Conservation (phyloP, 345 rosid genomes). For the Psidium friedrichsthalianum region DNA sequence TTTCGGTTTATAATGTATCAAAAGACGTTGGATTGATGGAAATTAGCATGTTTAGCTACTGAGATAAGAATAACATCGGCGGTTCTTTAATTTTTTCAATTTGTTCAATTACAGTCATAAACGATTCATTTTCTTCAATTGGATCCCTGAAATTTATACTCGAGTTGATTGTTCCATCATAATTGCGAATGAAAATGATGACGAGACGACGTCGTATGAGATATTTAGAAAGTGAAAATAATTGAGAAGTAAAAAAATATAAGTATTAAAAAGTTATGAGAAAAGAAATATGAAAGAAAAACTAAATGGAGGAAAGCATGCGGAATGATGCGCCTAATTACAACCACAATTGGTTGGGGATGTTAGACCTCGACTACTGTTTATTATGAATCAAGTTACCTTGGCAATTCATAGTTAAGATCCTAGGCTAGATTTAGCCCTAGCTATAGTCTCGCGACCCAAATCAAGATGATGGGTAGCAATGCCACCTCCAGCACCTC, state of each 20-base stretch:
- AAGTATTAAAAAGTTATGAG: neutral
- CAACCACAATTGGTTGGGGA: neutral
- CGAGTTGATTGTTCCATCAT: neutral
- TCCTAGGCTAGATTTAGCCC: neutral
- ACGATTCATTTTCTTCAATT: fast-evolving
- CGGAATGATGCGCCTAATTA: neutral
- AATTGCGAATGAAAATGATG: neutral
- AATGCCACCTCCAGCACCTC: too few relatives aligned
- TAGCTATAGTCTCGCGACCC: too few relatives aligned
- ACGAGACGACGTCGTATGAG: fast-evolving
- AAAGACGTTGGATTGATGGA: neutral
- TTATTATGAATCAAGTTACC: neutral
- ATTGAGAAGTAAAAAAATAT: neutral
- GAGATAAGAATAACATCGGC: fast-evolving
- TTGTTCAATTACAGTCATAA: fast-evolving
- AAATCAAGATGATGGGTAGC: too few relatives aligned
- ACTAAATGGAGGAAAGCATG: fast-evolving
- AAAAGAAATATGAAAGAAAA: neutral
- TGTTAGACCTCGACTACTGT: fast-evolving
- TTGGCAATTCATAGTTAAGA: neutral
- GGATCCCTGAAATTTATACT: fast-evolving
- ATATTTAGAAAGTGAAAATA: neutral
- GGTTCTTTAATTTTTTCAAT: neutral
- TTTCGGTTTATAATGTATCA: neutral
- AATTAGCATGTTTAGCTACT: neutral